Evolutionary conservation across 2,329 filamentous ascomycete genomes (phyloP), one percentile per base, ranked within the genome.

Genomic region (Fusarium secorum): DNA sequence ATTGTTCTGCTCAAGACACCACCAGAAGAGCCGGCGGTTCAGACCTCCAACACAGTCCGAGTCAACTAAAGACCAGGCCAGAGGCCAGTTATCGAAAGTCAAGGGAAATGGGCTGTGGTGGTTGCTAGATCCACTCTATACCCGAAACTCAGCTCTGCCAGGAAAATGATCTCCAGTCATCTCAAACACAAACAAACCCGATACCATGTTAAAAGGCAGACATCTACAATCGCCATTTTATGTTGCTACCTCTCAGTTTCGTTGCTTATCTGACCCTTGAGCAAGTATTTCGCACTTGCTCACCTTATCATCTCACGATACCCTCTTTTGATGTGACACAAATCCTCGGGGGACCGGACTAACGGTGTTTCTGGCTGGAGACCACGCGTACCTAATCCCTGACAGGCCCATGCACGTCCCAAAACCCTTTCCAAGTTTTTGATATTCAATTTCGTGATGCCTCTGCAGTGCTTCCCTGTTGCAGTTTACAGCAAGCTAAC

Each of bases 121-220:
- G 30, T 46, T 68, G 38, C 42, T 49, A 22, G 18, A 20, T 51
- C 57, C 58, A 54, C 62, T 65, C 26, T 59, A 58, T 33, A 22
- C 65, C 55, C 51, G 26, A 59, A 48, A 30, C 26, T 52, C 36
- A 54, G 30, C 59, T 68, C 53, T 60, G 24, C 39, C 30, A 56
- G 52, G 64, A 26, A 71, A 68, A 45, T 62, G 60, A 70, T 72
- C 55, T 56, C 35, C 68, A 59, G 22, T 48, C 68, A 48, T 46
- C 38, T 46, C 41, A 60, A 28, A 41, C 30, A 45, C 28, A 48
- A 56, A 49, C 69, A 54, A 44, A 36, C 17, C 48, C 33, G n/a
- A 55, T 55, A 22, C 26, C 13, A 44, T 46, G 32, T 22, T 15
- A 22, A 44, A 33, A 49, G n/a, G 36, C 26, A 14, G 42, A n/a